Percentiles rank a stretch among this genome's conserved stretches.
Evolutionary conservation across 495 filamentous ascomycete species (phyloP).

Genomic region (Talaromyces trachyspermus): DNA sequence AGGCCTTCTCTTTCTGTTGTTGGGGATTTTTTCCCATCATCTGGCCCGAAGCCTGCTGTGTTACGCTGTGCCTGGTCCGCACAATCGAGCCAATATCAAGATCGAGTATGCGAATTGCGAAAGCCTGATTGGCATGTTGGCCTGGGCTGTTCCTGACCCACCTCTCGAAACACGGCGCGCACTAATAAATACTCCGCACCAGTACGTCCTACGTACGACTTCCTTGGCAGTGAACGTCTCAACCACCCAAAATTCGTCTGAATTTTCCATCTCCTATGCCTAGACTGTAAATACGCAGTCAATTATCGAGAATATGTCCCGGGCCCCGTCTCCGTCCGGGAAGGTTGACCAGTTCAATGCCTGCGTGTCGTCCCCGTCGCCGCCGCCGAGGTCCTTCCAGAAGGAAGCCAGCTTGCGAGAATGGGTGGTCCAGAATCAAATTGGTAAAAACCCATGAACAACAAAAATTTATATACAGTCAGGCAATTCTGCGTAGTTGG

Average conservation of each 20-base stretch:
- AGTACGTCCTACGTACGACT: background rate
- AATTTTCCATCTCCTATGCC: no score
- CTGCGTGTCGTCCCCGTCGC: conserved; percentile 30
- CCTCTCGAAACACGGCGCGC: background rate
- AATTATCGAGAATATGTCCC: conserved; percentile 30
- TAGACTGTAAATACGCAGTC: background rate
- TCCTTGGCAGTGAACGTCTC: no score
- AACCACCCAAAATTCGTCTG: no score
- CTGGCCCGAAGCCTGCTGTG: no score
- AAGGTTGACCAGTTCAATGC: conserved; percentile 27
- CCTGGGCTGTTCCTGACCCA: conserved; percentile 1
- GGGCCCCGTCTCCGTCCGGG: conserved; percentile 21
- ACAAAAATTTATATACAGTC: no score
- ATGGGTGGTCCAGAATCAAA: conserved; percentile 47
- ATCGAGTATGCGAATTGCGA: no score
- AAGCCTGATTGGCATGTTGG: conserved; percentile 1
- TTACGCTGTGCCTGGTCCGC: no score
- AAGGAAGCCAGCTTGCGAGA: conserved; percentile 43
- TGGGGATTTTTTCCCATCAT: no score
- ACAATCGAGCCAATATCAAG: no score
- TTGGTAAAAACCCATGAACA: no score
- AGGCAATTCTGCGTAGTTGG: no score
- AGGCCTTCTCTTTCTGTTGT: no score
- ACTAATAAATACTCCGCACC: background rate
- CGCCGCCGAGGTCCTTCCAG: conserved; percentile 14